phyloP scores from a whole-genome alignment of 768 basidiomycete species.

The Termitomyces sp. region DNA sequence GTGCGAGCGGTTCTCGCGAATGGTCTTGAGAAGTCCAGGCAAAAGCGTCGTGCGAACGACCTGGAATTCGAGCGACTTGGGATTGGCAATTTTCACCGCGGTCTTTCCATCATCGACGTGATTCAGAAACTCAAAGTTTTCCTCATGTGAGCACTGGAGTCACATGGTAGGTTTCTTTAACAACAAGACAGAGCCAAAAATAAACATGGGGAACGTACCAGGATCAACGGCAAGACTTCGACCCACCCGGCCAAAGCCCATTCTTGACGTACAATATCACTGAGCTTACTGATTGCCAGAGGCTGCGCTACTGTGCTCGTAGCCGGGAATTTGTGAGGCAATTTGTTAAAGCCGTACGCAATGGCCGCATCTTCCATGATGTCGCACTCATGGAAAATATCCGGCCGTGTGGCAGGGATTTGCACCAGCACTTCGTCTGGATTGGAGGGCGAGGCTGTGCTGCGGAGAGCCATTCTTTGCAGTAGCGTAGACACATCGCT shows the following conservation, averaged over 20 bases:
- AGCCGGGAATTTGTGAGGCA: slow-evolving; percentile 85
- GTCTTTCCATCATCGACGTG: slow-evolving; percentile 72
- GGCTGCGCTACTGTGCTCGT: slow-evolving; percentile 96
- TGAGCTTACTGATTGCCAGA: slow-evolving; percentile 81
- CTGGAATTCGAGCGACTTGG: slow-evolving; percentile 97
- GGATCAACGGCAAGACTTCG: slow-evolving; percentile 89
- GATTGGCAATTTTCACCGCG: slow-evolving; percentile 92
- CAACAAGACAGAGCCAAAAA: background rate
- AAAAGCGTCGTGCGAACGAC: slow-evolving; percentile 94
- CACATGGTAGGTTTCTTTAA: background rate
- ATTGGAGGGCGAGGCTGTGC: slow-evolving; percentile 45
- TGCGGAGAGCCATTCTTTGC: slow-evolving; percentile 74
- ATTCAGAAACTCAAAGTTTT: slow-evolving; percentile 95
- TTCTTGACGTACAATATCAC: slow-evolving; percentile 81
- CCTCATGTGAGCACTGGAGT: slow-evolving; percentile 90
- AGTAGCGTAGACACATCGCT: slow-evolving; percentile 67
- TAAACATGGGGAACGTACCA: slow-evolving; percentile 47
- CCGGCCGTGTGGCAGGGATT: slow-evolving; percentile 93
- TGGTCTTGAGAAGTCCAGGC: slow-evolving; percentile 93
- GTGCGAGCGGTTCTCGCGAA: slow-evolving; percentile 94
- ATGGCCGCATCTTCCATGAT: slow-evolving; percentile 98
- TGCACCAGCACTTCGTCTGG: slow-evolving; percentile 68
- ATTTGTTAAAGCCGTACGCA: slow-evolving; percentile 96
- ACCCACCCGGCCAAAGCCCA: slow-evolving; percentile 96
- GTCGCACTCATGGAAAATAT: slow-evolving; percentile 97